Base-by-base conservation (phyloP, 2,329 filamentous ascomycete genomes). In the Shiraia bambusicola region DNA sequence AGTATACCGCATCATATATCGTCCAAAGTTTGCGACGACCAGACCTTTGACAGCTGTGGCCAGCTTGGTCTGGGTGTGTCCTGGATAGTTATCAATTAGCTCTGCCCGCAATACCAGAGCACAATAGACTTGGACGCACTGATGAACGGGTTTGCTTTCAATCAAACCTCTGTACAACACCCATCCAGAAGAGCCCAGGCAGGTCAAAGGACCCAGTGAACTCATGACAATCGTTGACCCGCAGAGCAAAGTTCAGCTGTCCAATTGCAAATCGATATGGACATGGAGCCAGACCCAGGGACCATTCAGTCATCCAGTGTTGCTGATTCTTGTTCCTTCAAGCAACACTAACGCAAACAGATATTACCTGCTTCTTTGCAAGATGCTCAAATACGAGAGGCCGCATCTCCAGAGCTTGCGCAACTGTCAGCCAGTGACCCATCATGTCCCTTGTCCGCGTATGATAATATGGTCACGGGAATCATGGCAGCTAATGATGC, bases 81-180 rank as follows among this genome's bases (percentile, higher is more conserved):
- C n/a, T n/a, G n/a, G n/a, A n/a, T 37, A 25, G 45, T 34, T 15
- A 37, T 42, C 27, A 49, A 54, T 34, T 45, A 42, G 44, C 31
- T 49, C 11, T 47, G 45, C 3, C 44, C 44, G 14, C 38, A 42
- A 28, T 45, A 44, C 16, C 37, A 45, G 14, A 34, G 41, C 13
- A 32, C 42, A 2, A 17, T 42, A n/a, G 42, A 48, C 19, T 38
- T 36, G 29, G 37, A 45, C 31, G 45, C 38, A 12, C 35, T 46
- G 12, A 34, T 47, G 12, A 22, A 33, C 2, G 33, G 28, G n/a
- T 34, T 26, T 25, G 33, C 27, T 24, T 8, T 28, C 37, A 28
- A 34, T 17, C 16, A 17, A n/a, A 12, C n/a, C n/a, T 22, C 13
- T 34, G 32, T 12, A 24, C 17, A 13, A 34, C 4, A 13, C 19